Percentiles rank a stretch among this genome's conserved stretches.
These are phyloP conservation scores for Volvox reticuliferus DNA, from an alignment of 139 green algal genomes.

Conservation along the genomic window DNA sequence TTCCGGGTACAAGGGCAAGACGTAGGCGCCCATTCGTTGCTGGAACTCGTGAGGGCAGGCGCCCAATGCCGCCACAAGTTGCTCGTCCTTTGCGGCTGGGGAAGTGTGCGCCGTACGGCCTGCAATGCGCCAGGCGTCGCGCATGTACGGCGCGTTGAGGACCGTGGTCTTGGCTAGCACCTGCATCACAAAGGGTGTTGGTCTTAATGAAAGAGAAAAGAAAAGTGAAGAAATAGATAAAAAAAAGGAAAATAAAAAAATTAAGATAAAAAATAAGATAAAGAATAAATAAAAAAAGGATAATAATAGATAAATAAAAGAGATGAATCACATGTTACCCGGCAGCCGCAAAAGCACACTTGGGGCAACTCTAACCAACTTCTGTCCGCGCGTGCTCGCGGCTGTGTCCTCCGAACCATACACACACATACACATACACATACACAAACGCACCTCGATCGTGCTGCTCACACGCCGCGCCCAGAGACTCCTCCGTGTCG, in stretches of 20 bases:
- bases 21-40: conserved; percentile 35
- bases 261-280: too few relatives aligned
- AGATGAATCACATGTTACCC: too few relatives aligned
- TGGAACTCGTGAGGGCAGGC: conserved; percentile 32
- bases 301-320: too few relatives aligned
- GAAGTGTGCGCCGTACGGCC: not conserved
- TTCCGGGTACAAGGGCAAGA: conserved; percentile 59
- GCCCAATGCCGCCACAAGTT: conserved; percentile 46
- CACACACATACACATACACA: too few relatives aligned
- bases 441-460: conserved; percentile 12
- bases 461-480: conserved; percentile 45
- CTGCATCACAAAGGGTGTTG: not conserved
- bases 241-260: too few relatives aligned
- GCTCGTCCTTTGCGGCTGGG: not conserved
- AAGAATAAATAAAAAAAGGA: too few relatives aligned
- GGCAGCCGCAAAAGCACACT: too few relatives aligned
- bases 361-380: too few relatives aligned
- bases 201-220: too few relatives aligned
- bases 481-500: conserved; percentile 37
- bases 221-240: too few relatives aligned
- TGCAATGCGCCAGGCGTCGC: conserved; percentile 59
- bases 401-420: too few relatives aligned
- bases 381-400: too few relatives aligned
- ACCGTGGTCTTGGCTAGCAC: conserved; percentile 15
- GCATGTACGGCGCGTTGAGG: conserved; percentile 69